phyloP scores from a whole-genome alignment of 768 basidiomycete genomes.

The Hygrocybe coccinea region DNA sequence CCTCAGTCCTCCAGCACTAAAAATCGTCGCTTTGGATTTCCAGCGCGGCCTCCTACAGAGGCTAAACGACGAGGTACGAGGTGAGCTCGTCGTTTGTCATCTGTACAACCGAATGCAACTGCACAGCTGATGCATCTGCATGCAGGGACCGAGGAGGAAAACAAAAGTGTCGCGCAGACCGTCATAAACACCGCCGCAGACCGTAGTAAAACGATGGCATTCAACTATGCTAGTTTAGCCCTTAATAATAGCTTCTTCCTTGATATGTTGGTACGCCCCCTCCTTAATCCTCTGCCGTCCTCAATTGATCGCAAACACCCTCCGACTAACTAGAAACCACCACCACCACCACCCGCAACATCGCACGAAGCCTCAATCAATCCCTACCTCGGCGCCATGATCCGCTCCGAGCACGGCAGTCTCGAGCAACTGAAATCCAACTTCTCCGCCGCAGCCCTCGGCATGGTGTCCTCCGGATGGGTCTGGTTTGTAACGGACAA shows the following conservation, averaged over 20 bases:
- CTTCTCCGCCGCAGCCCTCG: constrained; percentile 70
- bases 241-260: constrained; percentile 97
- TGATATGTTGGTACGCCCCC: constrained; percentile 64
- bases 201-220: constrained; percentile 60
- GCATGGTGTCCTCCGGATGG: constrained; percentile 76
- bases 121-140: not conserved
- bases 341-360: constrained; percentile 28
- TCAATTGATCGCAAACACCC: constrained; percentile 7
- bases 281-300: constrained; percentile 6
- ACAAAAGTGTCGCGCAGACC: constrained; percentile 61
- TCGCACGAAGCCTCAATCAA: constrained; percentile 39
- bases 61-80: constrained; percentile 67
- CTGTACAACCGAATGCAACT: not conserved
- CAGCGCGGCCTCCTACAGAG: constrained; percentile 78
- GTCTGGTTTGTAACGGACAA: constrained; percentile 83
- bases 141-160: constrained; percentile 55
- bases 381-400: constrained; percentile 26
- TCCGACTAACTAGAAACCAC: constrained; percentile 36
- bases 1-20: constrained; percentile 67
- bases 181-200: constrained; percentile 61
- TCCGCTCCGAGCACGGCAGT: constrained; percentile 54
- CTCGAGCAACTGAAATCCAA: constrained; percentile 66
- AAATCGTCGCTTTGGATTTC: constrained; percentile 72
- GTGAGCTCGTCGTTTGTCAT: constrained; percentile 38
- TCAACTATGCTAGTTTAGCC: constrained; percentile 88